Base-by-base conservation (phyloP, 148 eudicot species). In the Silene uniflora region DNA sequence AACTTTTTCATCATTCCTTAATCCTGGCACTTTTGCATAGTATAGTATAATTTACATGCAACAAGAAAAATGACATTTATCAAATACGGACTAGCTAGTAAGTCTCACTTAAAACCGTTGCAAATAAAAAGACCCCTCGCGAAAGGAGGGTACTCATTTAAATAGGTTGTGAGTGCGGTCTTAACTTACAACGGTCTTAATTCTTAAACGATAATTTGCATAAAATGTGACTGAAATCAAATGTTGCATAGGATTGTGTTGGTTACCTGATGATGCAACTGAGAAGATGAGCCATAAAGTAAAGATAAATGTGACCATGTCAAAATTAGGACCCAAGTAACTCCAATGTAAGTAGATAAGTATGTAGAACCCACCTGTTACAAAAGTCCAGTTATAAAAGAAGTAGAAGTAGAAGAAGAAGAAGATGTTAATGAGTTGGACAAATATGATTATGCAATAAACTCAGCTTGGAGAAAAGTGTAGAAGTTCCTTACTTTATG, bases 1-100 rank as follows among this genome's bases (percentile, higher is more conserved):
- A 9, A 91, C 97, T 87, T 85, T 91, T 29, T 89, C 70, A 88
- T 86, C 67, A 52, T 89, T 89, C 63, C 58, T 79, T 21, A 91
- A 46, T 74, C 97, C 94, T 76, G 88, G 88, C 76, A 88, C 94
- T 91, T 81, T 13, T 63, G 7, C 49, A 78, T 62, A n/a, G n/a
- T n/a, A n/a, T n/a, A n/a, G n/a, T n/a, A 69, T 70, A 74, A 27
- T 6, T 73, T 70, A 71, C 67, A 61, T 13, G 60, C 24, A 42
- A 27, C 65, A 78, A 18, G 35, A 21, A 67, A 69, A 19, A 73
- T 14, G 17, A 5, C 32, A 49, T 13, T 54, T 6, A 29, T 61
- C 47, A 67, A 19, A 27, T 27, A 27, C 29, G 29, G 29, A 27
- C 1, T 27, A 27, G 2, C 1, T 27, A 27, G 2, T 27, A 27